Conservation (phyloP, 2,329 filamentous ascomycete species). For the Clarireedia paspali region DNA sequence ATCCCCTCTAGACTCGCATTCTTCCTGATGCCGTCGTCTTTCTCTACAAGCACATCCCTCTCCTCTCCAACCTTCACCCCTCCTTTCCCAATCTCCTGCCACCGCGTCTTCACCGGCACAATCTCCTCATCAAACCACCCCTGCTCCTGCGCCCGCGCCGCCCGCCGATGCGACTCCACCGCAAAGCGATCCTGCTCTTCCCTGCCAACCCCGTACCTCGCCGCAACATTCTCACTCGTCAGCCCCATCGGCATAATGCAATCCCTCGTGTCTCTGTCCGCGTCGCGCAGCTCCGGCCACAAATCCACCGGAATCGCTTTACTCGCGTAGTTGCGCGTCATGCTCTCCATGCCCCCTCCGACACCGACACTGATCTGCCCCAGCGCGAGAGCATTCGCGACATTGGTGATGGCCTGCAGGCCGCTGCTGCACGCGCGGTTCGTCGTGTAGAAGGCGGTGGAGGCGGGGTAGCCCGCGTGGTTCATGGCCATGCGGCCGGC, state of each 20-base stretch:
- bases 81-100: conserved; percentile 55
- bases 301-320: conserved; percentile 76
- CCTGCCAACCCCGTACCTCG: conserved; percentile 64
- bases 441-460: conserved; percentile 73
- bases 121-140: conserved; percentile 75
- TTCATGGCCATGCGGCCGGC: conserved; percentile 86
- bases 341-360: conserved; percentile 90
- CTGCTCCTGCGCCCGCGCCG: conserved; percentile 57
- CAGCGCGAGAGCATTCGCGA: conserved; percentile 68
- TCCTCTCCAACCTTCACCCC: conserved; percentile 47
- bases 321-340: conserved; percentile 84
- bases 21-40: conserved; percentile 77
- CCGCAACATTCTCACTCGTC: conserved; percentile 82
- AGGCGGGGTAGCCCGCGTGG: conserved; percentile 68
- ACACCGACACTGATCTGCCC: conserved; percentile 69
- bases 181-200: conserved; percentile 80
- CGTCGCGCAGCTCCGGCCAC: conserved; percentile 66
- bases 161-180: conserved; percentile 64
- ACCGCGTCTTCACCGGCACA: conserved; percentile 67
- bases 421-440: conserved; percentile 81
- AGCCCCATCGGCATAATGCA: conserved; percentile 94
- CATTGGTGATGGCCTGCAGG: conserved; percentile 65
- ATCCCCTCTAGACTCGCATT: conserved; percentile 62
- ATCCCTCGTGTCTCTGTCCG: conserved; percentile 63
- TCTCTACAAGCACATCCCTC: conserved; percentile 57